A percentile compares a stretch with the other conserved stretches of the same genome.
Evolutionary conservation across 257 asterid genomes (phyloP).

Genomic region (Solanum stenotomum): DNA sequence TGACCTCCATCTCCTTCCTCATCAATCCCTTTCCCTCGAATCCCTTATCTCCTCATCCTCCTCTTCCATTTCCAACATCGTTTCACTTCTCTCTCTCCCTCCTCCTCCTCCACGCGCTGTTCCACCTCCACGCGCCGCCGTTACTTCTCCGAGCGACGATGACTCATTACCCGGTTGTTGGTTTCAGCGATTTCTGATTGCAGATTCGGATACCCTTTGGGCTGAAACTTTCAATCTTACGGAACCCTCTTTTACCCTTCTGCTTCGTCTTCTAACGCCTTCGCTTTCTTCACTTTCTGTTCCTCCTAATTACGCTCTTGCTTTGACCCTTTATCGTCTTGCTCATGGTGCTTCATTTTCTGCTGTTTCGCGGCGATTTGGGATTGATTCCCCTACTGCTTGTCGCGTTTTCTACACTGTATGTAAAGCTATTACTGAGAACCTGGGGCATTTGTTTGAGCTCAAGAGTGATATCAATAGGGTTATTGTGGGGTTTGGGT

Average conservation of each 20-base stretch:
- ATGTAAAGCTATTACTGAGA: constrained; percentile 65
- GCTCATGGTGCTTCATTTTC: constrained; percentile 63
- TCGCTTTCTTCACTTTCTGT: constrained; percentile 48
- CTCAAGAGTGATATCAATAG: constrained; percentile 62
- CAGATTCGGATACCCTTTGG: constrained; percentile 65
- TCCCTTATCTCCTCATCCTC: constrained; percentile 69
- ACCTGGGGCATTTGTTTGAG: constrained; percentile 74
- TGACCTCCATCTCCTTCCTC: constrained; percentile 66
- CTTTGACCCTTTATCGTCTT: constrained; percentile 62
- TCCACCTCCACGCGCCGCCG: not conserved
- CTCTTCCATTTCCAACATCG: constrained; percentile 39
- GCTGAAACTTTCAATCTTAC: constrained; percentile 61
- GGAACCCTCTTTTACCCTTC: constrained; percentile 61
- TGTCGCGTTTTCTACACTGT: constrained; percentile 72
- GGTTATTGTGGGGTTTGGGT: constrained; percentile 69
- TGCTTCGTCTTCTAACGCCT: constrained; percentile 71
- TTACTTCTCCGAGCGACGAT: not conserved
- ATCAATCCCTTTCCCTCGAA: constrained; percentile 68
- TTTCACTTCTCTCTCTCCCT: constrained; percentile 38
- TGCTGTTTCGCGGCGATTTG: constrained; percentile 55
- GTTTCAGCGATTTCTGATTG: constrained; percentile 50
- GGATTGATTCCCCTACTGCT: constrained; percentile 39
- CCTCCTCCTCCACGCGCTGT: constrained; percentile 16
- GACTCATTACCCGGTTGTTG: constrained; percentile 10
- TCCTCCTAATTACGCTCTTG: constrained; percentile 52